Percentiles rank a stretch among this genome's conserved stretches.
Conservation (phyloP, 441 rosid genomes). For the Rhodomyrtus psidioides region DNA sequence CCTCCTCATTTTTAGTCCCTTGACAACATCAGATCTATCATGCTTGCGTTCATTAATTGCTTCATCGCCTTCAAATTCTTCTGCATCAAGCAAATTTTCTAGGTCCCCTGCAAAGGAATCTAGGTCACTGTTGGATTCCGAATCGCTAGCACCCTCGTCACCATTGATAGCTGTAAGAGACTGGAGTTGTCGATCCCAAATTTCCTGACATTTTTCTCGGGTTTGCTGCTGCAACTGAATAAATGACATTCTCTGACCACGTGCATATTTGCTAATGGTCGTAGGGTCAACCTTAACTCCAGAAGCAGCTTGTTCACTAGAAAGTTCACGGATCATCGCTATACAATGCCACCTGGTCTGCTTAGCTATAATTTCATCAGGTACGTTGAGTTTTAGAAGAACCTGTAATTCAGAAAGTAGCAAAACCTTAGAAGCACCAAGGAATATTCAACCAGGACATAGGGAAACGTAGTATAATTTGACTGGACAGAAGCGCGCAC, state of each 20-base stretch:
- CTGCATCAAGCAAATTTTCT: conserved; percentile 97
- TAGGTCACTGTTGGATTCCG: conserved; percentile 94
- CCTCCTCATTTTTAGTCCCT: conserved; percentile 95
- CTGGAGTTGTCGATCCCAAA: conserved; percentile 94
- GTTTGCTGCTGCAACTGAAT: conserved; percentile 99
- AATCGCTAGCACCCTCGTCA: conserved; percentile 89
- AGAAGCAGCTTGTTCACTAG: conserved; percentile 98
- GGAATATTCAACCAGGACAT: too few relatives aligned
- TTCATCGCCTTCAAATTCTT: conserved; percentile 88
- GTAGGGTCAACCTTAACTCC: conserved; percentile 97
- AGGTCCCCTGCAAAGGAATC: conserved; percentile 99
- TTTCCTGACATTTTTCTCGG: conserved; percentile 98
- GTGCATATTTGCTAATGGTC: conserved; percentile 94
- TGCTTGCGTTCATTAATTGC: conserved; percentile 50
- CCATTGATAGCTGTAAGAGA: conserved; percentile 80
- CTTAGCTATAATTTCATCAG: conserved; percentile 83
- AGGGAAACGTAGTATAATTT: too few relatives aligned
- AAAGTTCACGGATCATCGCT: conserved; percentile 98
- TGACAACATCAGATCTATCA: conserved; percentile 75
- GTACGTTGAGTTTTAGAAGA: conserved; percentile 89
- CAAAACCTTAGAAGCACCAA: background rate
- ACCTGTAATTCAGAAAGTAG: conserved; percentile 40
- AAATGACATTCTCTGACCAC: conserved; percentile 99
- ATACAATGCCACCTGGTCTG: conserved; percentile 99
- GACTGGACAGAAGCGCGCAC: background rate